These are phyloP conservation scores for Fomitopsis schrenkii DNA, from an alignment of 1,284 basidiomycete genomes.

Conservation along the genomic window DNA sequence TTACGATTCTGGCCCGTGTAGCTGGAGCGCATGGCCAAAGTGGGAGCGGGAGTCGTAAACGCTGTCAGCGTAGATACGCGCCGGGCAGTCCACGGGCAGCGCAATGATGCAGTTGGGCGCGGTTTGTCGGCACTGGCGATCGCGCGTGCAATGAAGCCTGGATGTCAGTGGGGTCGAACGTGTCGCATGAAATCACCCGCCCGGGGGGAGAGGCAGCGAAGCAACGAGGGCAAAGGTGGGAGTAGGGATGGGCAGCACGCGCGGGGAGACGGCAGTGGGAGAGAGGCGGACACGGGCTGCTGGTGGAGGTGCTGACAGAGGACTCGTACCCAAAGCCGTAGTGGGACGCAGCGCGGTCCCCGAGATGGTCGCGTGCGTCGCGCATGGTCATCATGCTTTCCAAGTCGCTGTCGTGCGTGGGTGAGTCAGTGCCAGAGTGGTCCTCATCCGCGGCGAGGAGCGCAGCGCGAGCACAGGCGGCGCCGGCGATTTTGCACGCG, in stretches of 20 bases:
- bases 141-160: slow-evolving; percentile 36
- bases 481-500: slow-evolving; percentile 11
- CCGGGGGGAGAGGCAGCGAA: slow-evolving; percentile 16
- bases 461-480: slow-evolving; percentile 49
- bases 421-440: slow-evolving; percentile 60
- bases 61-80: slow-evolving; percentile 95
- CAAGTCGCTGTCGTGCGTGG: slow-evolving; percentile 88
- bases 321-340: slow-evolving; percentile 9
- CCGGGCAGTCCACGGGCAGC: slow-evolving; percentile 76
- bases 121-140: slow-evolving; percentile 35
- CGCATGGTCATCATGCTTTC: slow-evolving; percentile 72
- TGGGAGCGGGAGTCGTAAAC: slow-evolving; percentile 26
- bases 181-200: slow-evolving; percentile 31
- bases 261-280: slow-evolving; percentile 50
- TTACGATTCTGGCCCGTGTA: too few relatives aligned
- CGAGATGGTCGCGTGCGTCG: slow-evolving; percentile 21
- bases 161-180: slow-evolving; percentile 75
- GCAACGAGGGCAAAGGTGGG: too few relatives aligned
- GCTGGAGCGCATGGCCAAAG: slow-evolving; percentile 67
- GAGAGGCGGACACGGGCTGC: slow-evolving; percentile 33
- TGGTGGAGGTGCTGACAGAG: slow-evolving; percentile 14
- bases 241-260: slow-evolving; percentile 42
- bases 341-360: slow-evolving; percentile 17
- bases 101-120: slow-evolving; percentile 76
- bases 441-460: slow-evolving; percentile 63